Percentiles rank a stretch among this genome's conserved stretches.
Evolutionary conservation across 176 grass and related monocot species (phyloP).

Genomic region (Ananas comosus): DNA sequence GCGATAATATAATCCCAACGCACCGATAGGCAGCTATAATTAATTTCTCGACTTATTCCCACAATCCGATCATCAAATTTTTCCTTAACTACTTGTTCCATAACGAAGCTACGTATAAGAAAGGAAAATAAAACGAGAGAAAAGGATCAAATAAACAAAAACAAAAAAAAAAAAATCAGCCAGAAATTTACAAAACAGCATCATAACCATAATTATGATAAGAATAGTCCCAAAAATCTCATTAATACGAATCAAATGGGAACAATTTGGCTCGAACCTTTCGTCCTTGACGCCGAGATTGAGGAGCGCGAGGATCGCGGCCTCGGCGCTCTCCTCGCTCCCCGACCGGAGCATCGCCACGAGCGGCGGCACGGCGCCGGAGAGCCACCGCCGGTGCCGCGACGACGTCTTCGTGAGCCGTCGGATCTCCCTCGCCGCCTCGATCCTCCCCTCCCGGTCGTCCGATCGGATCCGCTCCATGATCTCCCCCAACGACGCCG

Average conservation of each 20-base stretch:
- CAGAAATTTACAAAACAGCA: no score
- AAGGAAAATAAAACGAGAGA: not conserved
- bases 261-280: conserved; percentile 14
- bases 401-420: conserved; percentile 31
- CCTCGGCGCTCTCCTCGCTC: conserved; percentile 13
- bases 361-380: conserved; percentile 20
- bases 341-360: conserved; percentile 26
- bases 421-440: conserved; percentile 38
- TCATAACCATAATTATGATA: not conserved
- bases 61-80: no score
- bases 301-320: conserved; percentile 31
- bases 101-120: not conserved
- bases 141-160: no score
- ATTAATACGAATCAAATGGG: not conserved
- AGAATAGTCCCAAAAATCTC: not conserved
- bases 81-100: not conserved
- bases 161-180: not conserved
- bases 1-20: no score
- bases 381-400: conserved; percentile 22
- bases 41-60: no score
- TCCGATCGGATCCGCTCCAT: conserved; percentile 23
- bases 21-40: no score
- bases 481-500: conserved; percentile 14
- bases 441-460: conserved; percentile 17
- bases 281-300: conserved; percentile 40